Evolutionary conservation across 805 yeast species (phyloP).

Genomic region (Ogataea minuta): DNA sequence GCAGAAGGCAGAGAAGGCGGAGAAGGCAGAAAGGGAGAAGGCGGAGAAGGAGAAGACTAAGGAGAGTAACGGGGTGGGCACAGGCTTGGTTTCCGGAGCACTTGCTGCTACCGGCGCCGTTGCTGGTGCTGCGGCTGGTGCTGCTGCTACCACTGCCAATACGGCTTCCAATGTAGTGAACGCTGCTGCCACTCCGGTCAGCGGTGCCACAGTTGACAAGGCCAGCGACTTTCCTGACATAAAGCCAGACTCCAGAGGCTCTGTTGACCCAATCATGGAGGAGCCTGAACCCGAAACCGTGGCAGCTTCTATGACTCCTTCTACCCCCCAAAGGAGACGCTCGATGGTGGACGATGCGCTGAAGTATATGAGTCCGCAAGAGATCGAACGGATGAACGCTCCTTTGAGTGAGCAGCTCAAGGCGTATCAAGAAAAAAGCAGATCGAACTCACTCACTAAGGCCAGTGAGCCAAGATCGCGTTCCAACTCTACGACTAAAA

Average conservation of each 20-base stretch:
- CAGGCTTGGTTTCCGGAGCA: constrained; percentile 21
- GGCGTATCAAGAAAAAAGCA: constrained; percentile 32
- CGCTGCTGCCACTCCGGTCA: constrained; percentile 22
- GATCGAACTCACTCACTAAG: constrained; percentile 44
- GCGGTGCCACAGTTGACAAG: constrained; percentile 25
- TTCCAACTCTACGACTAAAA: constrained; percentile 23
- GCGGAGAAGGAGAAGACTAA: constrained; percentile 18
- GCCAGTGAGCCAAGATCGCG: constrained; percentile 39
- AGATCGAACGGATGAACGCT: constrained; percentile 29
- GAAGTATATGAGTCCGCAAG: constrained; percentile 28
- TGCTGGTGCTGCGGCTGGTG: constrained; percentile 5
- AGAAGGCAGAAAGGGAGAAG: not conserved
- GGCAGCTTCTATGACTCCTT: constrained; percentile 11
- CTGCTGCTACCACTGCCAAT: constrained; percentile 21
- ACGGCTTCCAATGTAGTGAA: constrained; percentile 26
- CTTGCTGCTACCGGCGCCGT: not conserved
- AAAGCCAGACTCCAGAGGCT: constrained; percentile 15
- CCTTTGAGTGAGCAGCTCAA: constrained; percentile 29
- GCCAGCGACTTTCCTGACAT: constrained; percentile 17
- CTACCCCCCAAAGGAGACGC: constrained; percentile 21
- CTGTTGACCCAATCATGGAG: constrained; percentile 36
- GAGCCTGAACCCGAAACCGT: constrained; percentile 22
- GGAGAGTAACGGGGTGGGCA: constrained; percentile 13
- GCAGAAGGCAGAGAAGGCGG: constrained; percentile 5
- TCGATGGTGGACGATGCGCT: constrained; percentile 36